phyloP scores from a whole-genome alignment of 371 early-diverging fungal genomes.

The Circinella minor region DNA sequence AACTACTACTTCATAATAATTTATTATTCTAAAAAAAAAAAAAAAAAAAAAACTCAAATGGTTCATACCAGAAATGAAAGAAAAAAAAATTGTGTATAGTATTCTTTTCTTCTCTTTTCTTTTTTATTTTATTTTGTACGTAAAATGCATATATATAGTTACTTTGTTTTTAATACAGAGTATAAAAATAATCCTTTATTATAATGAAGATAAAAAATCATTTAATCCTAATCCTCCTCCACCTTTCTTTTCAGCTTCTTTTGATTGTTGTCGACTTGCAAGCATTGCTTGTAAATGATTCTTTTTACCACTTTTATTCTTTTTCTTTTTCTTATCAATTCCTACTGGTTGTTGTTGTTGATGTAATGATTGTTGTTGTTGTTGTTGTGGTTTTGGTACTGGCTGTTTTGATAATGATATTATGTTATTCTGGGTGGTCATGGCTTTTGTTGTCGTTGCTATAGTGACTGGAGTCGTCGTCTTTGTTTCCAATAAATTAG shows the following conservation, averaged over 20 bases:
- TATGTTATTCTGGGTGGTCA: constrained; percentile 5
- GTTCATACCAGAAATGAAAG: no score
- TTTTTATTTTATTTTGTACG: no score
- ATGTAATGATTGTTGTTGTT: neutral
- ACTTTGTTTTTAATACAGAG: neutral
- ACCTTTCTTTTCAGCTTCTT: constrained; percentile 11
- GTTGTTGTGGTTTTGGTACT: constrained; percentile 3
- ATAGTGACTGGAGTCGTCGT: neutral
- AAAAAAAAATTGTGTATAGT: no score
- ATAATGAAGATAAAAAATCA: constrained; percentile 45
- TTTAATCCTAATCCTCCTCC: constrained; percentile 21
- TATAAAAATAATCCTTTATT: neutral
- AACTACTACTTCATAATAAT: no score
- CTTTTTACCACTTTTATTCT: constrained; percentile 47
- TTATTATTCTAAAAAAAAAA: neutral
- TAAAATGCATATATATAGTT: neutral
- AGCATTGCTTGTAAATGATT: constrained; percentile 45
- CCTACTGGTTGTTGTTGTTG: constrained; percentile 4
- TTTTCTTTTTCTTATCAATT: constrained; percentile 10
- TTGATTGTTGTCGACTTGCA: constrained; percentile 32
- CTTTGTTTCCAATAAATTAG: neutral
- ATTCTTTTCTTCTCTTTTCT: no score
- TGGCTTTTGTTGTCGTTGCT: constrained; percentile 7
- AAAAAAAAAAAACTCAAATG: no score
- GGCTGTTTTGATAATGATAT: neutral